phyloP scores from a whole-genome alignment of 371 early-diverging fungal genomes.

The Mortierella sp. region DNA sequence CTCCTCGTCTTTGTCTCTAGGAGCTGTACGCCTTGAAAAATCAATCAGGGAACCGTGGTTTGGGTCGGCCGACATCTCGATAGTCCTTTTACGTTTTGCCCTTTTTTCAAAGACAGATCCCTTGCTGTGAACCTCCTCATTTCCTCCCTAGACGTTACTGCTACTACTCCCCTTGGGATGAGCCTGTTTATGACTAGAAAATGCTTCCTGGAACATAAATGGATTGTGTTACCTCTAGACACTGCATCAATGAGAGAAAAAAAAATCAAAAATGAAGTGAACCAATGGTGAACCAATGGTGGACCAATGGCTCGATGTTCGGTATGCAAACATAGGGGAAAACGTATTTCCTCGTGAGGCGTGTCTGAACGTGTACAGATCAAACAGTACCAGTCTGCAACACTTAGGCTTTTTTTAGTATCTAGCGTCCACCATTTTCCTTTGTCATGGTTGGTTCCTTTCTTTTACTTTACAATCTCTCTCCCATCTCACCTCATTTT shows the following conservation, averaged over 20 bases:
- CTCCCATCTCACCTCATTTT: too few relatives aligned
- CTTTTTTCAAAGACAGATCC: conserved; percentile 10
- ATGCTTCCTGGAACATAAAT: neutral
- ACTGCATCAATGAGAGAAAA: neutral
- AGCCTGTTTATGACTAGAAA: neutral
- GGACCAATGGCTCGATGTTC: neutral
- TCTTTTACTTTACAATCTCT: neutral
- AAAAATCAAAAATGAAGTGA: neutral
- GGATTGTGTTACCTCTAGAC: neutral
- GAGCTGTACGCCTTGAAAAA: neutral
- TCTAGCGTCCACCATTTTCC: neutral
- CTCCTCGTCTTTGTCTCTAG: neutral
- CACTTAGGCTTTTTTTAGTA: neutral
- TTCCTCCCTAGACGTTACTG: neutral
- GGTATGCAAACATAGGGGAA: neutral
- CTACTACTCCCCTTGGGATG: neutral
- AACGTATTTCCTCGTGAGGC: neutral
- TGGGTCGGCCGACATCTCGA: neutral
- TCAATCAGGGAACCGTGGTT: neutral
- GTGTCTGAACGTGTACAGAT: neutral
- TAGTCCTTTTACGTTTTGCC: conserved; percentile 1
- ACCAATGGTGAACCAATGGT: conserved; percentile 4
- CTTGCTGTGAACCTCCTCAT: neutral
- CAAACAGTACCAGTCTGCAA: neutral
- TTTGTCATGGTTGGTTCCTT: neutral